Evolutionary conservation across 148 eudicot species (phyloP).

Genomic region (Fagopyrum esculentum): DNA sequence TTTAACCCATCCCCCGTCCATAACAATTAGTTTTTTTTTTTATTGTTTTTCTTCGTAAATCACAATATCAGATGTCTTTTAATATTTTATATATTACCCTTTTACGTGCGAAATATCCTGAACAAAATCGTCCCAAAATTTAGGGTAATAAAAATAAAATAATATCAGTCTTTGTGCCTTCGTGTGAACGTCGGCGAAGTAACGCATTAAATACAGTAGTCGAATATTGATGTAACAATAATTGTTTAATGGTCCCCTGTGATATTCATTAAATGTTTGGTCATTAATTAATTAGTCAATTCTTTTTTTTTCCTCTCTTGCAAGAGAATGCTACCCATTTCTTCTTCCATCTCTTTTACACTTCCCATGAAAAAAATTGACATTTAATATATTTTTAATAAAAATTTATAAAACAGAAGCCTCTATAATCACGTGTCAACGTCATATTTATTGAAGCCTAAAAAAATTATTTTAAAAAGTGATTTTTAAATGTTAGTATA

Average conservation of each 20-base stretch:
- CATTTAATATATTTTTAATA: no score
- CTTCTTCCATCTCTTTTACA: not conserved
- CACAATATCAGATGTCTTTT: not conserved
- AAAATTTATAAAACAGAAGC: no score
- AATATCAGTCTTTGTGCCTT: not conserved
- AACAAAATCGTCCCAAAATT: not conserved
- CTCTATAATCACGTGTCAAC: no score
- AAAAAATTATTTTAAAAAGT: no score
- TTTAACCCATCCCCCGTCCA: no score
- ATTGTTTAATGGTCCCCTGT: not conserved
- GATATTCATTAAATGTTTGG: not conserved
- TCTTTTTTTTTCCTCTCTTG: not conserved
- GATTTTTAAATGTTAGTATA: no score
- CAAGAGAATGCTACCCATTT: not conserved
- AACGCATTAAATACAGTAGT: conserved; percentile 5
- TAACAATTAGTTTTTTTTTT: not conserved
- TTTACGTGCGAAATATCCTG: not conserved
- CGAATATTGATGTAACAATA: not conserved
- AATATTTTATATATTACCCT: not conserved
- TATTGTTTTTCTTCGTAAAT: not conserved
- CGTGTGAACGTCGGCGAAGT: conserved; percentile 6
- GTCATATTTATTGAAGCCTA: no score
- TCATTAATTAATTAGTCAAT: not conserved
- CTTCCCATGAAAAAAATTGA: no score
- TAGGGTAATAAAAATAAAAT: not conserved